These are phyloP conservation scores for Vaccinium myrtillus DNA, from an alignment of 148 eudicot species.

Conservation along the genomic window DNA sequence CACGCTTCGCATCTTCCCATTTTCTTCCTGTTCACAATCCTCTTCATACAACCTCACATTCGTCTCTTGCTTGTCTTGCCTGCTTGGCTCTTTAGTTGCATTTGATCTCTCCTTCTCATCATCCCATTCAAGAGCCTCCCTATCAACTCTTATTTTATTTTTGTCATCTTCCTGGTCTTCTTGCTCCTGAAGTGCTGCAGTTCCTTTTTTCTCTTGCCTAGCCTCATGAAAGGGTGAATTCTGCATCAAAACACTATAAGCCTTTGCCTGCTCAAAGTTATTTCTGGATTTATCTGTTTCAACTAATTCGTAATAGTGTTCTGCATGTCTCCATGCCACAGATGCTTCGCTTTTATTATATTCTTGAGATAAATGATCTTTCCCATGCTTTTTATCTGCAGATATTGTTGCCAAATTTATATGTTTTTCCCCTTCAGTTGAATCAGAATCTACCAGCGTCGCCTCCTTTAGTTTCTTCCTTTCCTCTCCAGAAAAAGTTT, in stretches of 20 bases:
- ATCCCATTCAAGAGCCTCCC: slow-evolving; percentile 21
- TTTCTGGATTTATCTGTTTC: slow-evolving; percentile 29
- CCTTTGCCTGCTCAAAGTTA: slow-evolving; percentile 18
- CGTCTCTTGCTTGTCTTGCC: slow-evolving; percentile 18
- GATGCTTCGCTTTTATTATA: slow-evolving; percentile 35
- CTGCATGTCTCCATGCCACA: slow-evolving; percentile 67
- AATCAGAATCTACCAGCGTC: slow-evolving; percentile 28
- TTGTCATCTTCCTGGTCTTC: slow-evolving; percentile 22
- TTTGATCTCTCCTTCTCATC: slow-evolving; percentile 4
- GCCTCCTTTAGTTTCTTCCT: slow-evolving; percentile 25
- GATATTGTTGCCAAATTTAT: slow-evolving; percentile 22
- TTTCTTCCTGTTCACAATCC: slow-evolving; percentile 15
- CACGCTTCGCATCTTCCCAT: neutral
- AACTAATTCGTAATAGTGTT: slow-evolving; percentile 61
- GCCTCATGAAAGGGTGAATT: slow-evolving; percentile 11
- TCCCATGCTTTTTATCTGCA: slow-evolving; percentile 26
- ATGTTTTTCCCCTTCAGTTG: slow-evolving; percentile 23
- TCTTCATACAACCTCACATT: neutral
- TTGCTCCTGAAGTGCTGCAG: slow-evolving; percentile 25
- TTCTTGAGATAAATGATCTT: slow-evolving; percentile 32
- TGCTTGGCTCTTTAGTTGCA: slow-evolving; percentile 9
- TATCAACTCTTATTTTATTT: slow-evolving; percentile 20
- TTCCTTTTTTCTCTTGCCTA: slow-evolving; percentile 19
- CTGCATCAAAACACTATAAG: slow-evolving; percentile 15
- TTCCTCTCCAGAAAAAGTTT: slow-evolving; percentile 28